These are phyloP conservation scores for Paraphaeosphaeria minitans DNA, from an alignment of 2,329 filamentous ascomycete genomes.

Conservation along the genomic window DNA sequence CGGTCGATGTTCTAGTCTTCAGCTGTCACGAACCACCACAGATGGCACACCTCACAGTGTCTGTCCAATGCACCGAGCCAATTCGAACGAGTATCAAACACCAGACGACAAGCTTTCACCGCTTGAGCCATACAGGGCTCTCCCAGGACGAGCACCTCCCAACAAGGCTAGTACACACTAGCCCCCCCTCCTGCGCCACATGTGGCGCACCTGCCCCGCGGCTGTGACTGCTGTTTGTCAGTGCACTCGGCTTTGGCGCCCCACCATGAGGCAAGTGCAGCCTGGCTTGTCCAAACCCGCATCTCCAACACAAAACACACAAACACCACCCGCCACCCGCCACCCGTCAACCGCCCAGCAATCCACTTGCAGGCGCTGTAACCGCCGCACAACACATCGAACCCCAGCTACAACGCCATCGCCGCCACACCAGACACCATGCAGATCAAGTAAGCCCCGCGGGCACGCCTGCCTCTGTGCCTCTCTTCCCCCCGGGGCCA, in stretches of 20 bases:
- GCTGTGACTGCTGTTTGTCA: constrained; percentile 3
- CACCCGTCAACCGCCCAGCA: too few relatives aligned
- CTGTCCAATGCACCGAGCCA: not conserved
- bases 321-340: not conserved
- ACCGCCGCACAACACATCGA: not conserved
- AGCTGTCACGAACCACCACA: not conserved
- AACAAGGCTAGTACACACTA: not conserved
- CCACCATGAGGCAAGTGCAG: constrained; percentile 22
- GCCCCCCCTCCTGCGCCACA: constrained; percentile 1
- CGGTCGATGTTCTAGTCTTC: not conserved
- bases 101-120: not conserved
- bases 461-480: not conserved
- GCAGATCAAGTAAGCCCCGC: constrained; percentile 44
- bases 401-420: not conserved
- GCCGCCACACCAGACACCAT: constrained; percentile 18
- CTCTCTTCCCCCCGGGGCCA: too few relatives aligned
- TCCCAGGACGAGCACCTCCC: not conserved
- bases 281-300: constrained; percentile 13
- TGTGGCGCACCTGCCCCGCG: constrained; percentile 19
- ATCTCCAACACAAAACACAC: constrained; percentile 8
- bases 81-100: not conserved
- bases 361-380: too few relatives aligned
- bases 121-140: not conserved
- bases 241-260: constrained; percentile 12
- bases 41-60: not conserved